A percentile compares a stretch with the other conserved stretches of the same genome.
phyloP scores from a whole-genome alignment of 208 protist species.

The Leishmania guyanensis region DNA sequence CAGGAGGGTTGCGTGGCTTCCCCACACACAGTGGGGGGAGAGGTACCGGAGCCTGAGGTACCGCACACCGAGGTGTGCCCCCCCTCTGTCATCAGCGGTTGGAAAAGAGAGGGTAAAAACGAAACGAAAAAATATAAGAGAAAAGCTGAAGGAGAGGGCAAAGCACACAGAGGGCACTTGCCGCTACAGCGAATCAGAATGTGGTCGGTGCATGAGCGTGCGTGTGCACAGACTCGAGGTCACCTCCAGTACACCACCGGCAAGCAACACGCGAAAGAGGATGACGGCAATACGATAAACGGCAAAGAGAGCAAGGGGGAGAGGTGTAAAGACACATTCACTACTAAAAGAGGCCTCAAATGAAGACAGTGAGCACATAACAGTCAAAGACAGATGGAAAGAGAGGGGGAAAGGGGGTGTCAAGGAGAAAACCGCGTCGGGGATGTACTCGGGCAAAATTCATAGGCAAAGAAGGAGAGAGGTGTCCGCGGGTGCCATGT shows the following conservation, averaged over 20 bases:
- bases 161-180: background rate
- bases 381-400: background rate
- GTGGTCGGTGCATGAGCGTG: background rate
- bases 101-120: background rate
- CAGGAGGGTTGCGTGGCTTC: background rate
- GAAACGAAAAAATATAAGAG: background rate
- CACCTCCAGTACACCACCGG: background rate
- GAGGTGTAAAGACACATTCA: background rate
- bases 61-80: background rate
- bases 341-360: background rate
- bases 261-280: background rate
- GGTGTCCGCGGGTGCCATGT: background rate
- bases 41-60: background rate
- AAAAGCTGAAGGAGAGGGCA: background rate
- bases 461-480: background rate
- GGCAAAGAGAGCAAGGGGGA: constrained; percentile 4
- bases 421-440: background rate
- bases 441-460: background rate
- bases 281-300: background rate
- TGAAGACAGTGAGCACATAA: background rate
- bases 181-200: background rate
- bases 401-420: background rate
- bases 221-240: background rate
- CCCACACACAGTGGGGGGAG: background rate
- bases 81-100: background rate